phyloP scores from a whole-genome alignment of 805 yeast species.

The Pichia occidentalis region DNA sequence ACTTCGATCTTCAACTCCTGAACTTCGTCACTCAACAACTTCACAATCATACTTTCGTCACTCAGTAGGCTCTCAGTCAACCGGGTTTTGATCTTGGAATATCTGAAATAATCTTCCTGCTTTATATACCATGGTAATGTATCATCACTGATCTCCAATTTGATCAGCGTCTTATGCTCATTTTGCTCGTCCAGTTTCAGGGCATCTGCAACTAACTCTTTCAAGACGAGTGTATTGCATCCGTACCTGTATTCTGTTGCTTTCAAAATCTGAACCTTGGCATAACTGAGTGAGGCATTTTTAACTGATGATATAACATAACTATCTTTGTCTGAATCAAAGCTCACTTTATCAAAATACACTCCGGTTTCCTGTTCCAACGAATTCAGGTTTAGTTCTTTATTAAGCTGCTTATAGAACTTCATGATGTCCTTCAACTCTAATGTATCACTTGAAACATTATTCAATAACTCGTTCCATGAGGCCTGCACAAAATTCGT shows the following conservation, averaged over 20 bases:
- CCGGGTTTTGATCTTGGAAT: conserved; percentile 16
- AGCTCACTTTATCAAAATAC: conserved; percentile 26
- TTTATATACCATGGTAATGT: conserved; percentile 29
- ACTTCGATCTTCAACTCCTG: conserved; percentile 18
- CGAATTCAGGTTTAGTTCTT: conserved; percentile 18
- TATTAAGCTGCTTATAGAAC: conserved; percentile 17
- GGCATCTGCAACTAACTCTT: conserved; percentile 10
- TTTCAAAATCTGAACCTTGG: conserved; percentile 24
- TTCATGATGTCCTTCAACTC: conserved; percentile 17
- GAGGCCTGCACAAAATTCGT: conserved; percentile 30
- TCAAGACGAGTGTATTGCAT: conserved; percentile 12
- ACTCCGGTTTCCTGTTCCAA: conserved; percentile 27
- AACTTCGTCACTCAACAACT: conserved; percentile 18
- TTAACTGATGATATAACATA: conserved; percentile 28
- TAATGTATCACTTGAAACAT: conserved; percentile 19
- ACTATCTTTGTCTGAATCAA: conserved; percentile 18
- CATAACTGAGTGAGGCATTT: conserved; percentile 19
- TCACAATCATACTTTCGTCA: conserved; percentile 12
- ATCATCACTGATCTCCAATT: conserved; percentile 17
- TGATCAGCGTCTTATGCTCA: conserved; percentile 3
- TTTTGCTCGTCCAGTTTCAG: conserved; percentile 4
- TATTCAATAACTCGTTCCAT: conserved; percentile 29
- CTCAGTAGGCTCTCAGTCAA: conserved; percentile 7
- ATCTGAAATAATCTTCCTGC: conserved; percentile 19
- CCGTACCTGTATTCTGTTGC: conserved; percentile 24